Conservation (phyloP, 805 yeast species). For the Candida anglica region DNA sequence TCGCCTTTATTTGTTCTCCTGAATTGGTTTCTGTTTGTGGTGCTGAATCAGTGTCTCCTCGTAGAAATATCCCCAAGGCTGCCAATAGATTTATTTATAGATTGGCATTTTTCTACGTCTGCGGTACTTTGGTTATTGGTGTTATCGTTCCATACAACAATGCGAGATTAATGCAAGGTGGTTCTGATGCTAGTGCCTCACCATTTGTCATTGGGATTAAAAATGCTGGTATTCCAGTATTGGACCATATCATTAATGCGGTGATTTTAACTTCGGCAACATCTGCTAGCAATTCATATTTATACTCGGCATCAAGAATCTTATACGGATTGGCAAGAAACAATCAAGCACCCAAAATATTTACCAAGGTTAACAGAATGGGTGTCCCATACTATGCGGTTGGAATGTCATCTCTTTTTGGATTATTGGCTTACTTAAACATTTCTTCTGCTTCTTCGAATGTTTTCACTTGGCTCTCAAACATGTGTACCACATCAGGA, state of each 20-base stretch:
- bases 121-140: constrained; percentile 27
- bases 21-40: constrained; percentile 36
- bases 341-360: constrained; percentile 34
- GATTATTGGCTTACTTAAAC: constrained; percentile 34
- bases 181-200: constrained; percentile 29
- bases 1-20: constrained; percentile 44
- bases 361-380: constrained; percentile 24
- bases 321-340: constrained; percentile 33
- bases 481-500: constrained; percentile 63
- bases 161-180: constrained; percentile 17
- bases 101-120: constrained; percentile 23
- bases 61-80: constrained; percentile 25
- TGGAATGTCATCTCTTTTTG: constrained; percentile 17
- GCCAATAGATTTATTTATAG: constrained; percentile 26
- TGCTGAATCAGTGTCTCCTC: constrained; percentile 31
- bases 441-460: constrained; percentile 26
- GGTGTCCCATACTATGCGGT: constrained; percentile 31
- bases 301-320: constrained; percentile 26
- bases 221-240: constrained; percentile 25
- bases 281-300: constrained; percentile 29
- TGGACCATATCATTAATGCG: constrained; percentile 35
- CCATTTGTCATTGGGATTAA: constrained; percentile 39
- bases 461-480: constrained; percentile 64
- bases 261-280: constrained; percentile 36
- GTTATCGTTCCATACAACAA: constrained; percentile 30